These are phyloP conservation scores for Takashimella tepidaria DNA, from an alignment of 1,284 basidiomycete species.

Conservation along the genomic window DNA sequence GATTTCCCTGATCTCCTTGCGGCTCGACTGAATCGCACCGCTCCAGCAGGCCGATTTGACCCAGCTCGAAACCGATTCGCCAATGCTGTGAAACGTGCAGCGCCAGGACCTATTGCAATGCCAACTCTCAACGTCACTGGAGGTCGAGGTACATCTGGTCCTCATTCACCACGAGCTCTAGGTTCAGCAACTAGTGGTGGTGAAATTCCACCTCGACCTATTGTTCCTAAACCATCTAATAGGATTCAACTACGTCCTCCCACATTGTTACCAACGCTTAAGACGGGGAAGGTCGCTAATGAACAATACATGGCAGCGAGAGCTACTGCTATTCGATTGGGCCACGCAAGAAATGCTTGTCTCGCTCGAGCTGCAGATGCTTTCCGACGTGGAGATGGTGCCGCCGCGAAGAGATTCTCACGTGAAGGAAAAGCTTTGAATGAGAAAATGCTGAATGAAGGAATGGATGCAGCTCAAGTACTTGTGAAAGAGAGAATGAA, in stretches of 20 bases:
- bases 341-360: constrained; percentile 87
- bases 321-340: constrained; percentile 76
- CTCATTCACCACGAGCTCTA: constrained; percentile 28
- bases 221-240: constrained; percentile 71
- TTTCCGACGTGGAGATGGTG: constrained; percentile 88
- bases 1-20: constrained; percentile 72
- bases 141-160: constrained; percentile 42
- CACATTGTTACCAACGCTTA: constrained; percentile 76
- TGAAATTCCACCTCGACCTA: constrained; percentile 19
- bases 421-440: constrained; percentile 90
- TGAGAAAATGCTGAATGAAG: constrained; percentile 78
- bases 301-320: constrained; percentile 82
- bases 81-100: constrained; percentile 45
- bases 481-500: constrained; percentile 75
- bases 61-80: constrained; percentile 78
- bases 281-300: constrained; percentile 73
- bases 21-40: constrained; percentile 43
- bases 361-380: constrained; percentile 93
- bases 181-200: constrained; percentile 56
- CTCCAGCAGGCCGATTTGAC: constrained; percentile 54
- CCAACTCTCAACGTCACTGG: constrained; percentile 17
- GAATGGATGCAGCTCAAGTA: constrained; percentile 67
- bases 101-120: constrained; percentile 23
- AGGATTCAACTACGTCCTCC: constrained; percentile 77
- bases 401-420: constrained; percentile 87